Conservation (phyloP, 225 moss, liverwort and hornwort species). For the Bryum argenteum region DNA sequence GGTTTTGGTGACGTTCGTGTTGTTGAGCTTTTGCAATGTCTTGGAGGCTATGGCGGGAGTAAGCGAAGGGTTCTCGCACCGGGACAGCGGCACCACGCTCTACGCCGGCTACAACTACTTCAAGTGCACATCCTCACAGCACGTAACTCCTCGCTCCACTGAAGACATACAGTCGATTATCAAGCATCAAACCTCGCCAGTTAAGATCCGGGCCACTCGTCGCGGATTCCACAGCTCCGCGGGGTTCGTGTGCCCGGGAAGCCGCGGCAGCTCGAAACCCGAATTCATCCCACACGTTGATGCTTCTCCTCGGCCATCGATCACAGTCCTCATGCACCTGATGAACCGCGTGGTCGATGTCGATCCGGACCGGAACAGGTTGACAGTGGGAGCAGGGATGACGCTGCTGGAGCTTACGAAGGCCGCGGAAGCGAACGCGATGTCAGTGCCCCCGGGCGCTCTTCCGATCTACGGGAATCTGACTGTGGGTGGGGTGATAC, state of each 20-base stretch:
- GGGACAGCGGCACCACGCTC: constrained; percentile 30
- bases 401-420: constrained; percentile 51
- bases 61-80: constrained; percentile 33
- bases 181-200: constrained; percentile 14
- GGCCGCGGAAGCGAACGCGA: constrained; percentile 35
- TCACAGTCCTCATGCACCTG: constrained; percentile 51
- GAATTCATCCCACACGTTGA: background rate
- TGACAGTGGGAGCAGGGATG: constrained; percentile 66
- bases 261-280: constrained; percentile 24
- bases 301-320: background rate
- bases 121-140: constrained; percentile 37
- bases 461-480: constrained; percentile 52
- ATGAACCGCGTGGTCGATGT: constrained; percentile 54
- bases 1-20: background rate
- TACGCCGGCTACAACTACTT: constrained; percentile 35
- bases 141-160: constrained; percentile 23
- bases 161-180: constrained; percentile 30
- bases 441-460: constrained; percentile 46
- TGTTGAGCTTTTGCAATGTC: background rate
- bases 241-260: constrained; percentile 47
- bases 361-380: constrained; percentile 18
- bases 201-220: constrained; percentile 47
- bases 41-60: constrained; percentile 14
- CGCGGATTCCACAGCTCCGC: constrained; percentile 39
- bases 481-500: constrained; percentile 56